Evolutionary conservation across 495 filamentous ascomycete species (phyloP).

Genomic region (Talaromyces adpressus): DNA sequence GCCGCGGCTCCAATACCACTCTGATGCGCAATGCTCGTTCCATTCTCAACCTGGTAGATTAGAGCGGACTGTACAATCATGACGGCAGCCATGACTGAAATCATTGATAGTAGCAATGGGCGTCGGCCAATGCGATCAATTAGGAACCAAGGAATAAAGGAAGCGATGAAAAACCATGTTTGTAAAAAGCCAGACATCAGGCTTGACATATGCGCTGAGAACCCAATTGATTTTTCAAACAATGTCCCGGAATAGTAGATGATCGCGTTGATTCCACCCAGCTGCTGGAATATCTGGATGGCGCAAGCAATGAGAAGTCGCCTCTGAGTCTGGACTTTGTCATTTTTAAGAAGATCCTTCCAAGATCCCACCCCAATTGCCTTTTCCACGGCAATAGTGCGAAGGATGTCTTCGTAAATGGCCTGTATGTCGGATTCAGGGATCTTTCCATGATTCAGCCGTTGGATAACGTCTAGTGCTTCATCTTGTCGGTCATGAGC

Average conservation of each 20-base stretch:
- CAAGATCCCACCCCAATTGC: conserved; percentile 17
- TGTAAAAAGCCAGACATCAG: conserved; percentile 22
- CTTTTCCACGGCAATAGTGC: conserved; percentile 14
- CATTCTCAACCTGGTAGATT: conserved; percentile 15
- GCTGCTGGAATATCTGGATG: conserved; percentile 28
- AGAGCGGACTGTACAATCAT: conserved; percentile 17
- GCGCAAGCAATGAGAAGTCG: conserved; percentile 21
- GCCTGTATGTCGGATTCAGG: conserved; percentile 14
- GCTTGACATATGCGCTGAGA: conserved; percentile 13
- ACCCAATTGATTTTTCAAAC: conserved; percentile 15
- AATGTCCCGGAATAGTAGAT: conserved; percentile 20
- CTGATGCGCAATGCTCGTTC: conserved; percentile 6
- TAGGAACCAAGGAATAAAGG: conserved; percentile 17
- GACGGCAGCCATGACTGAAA: conserved; percentile 16
- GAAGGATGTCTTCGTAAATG: conserved; percentile 18
- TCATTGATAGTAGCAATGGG: conserved; percentile 18
- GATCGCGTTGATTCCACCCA: conserved; percentile 25
- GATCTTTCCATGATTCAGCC: conserved; percentile 18
- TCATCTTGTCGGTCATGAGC: conserved; percentile 29
- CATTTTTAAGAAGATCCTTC: conserved; percentile 20
- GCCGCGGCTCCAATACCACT: conserved; percentile 14
- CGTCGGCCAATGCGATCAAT: conserved; percentile 22
- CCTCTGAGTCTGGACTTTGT: conserved; percentile 18
- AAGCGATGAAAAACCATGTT: conserved; percentile 22
- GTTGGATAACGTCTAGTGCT: conserved; percentile 26